These are phyloP conservation scores for Candida schatavii DNA, from an alignment of 805 yeast species.

Conservation along the genomic window DNA sequence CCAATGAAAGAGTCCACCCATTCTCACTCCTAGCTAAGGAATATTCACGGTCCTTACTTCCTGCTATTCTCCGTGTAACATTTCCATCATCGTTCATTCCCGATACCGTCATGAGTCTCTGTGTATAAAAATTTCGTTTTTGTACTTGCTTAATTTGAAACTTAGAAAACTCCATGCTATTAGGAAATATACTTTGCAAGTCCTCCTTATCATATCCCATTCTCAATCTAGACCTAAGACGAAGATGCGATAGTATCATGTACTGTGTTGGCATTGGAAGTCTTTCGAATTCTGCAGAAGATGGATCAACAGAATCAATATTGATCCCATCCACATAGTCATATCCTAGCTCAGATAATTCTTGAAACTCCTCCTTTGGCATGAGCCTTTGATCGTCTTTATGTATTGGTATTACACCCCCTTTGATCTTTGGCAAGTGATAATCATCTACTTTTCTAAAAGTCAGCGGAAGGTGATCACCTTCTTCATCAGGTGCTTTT, in stretches of 20 bases:
- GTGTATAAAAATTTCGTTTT: slow-evolving; percentile 87
- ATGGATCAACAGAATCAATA: slow-evolving; percentile 75
- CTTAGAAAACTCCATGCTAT: slow-evolving; percentile 83
- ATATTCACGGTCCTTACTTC: slow-evolving; percentile 77
- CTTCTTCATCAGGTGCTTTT: neutral
- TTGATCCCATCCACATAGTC: slow-evolving; percentile 66
- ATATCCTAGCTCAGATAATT: slow-evolving; percentile 48
- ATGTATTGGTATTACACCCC: slow-evolving; percentile 43
- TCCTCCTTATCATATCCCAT: slow-evolving; percentile 96
- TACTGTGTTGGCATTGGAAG: slow-evolving; percentile 88
- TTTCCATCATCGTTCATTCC: slow-evolving; percentile 67
- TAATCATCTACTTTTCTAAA: slow-evolving; percentile 74
- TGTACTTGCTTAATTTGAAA: slow-evolving; percentile 93
- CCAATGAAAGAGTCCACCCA: slow-evolving; percentile 79
- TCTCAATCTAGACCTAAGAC: slow-evolving; percentile 83
- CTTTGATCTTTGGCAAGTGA: slow-evolving; percentile 69
- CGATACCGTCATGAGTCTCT: slow-evolving; percentile 74
- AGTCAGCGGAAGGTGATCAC: slow-evolving; percentile 2
- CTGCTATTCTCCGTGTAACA: slow-evolving; percentile 64
- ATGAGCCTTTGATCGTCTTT: slow-evolving; percentile 69
- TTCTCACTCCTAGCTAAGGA: slow-evolving; percentile 70
- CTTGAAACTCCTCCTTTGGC: slow-evolving; percentile 68
- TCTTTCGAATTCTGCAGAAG: slow-evolving; percentile 68
- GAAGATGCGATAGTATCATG: slow-evolving; percentile 76
- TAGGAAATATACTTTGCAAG: slow-evolving; percentile 73